Evolutionary conservation across 1,284 basidiomycete species (phyloP).

Genomic region (Trametes pubescens): DNA sequence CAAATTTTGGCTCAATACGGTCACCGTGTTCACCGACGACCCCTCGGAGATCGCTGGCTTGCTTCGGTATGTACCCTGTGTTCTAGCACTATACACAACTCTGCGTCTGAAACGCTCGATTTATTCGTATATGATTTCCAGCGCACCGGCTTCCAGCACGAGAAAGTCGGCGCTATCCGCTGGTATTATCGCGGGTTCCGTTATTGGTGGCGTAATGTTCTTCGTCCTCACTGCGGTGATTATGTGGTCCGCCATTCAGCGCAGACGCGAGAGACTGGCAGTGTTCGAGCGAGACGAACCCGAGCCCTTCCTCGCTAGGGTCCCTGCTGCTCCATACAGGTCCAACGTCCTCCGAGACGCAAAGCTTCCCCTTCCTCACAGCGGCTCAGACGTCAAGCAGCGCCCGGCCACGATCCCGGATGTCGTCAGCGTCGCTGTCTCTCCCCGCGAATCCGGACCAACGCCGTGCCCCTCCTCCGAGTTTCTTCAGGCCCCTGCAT

Average conservation of each 20-base stretch:
- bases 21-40: conserved; percentile 28
- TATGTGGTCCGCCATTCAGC: conserved; percentile 7
- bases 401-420: neutral
- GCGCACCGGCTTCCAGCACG: neutral
- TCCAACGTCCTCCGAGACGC: neutral
- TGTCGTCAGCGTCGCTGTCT: neutral
- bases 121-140: neutral
- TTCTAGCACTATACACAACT: too few relatives aligned
- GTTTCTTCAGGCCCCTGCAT: neutral
- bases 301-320: conserved; percentile 5
- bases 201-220: conserved; percentile 20
- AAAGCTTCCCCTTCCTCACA: neutral
- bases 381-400: neutral
- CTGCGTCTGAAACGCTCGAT: neutral
- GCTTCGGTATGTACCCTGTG: neutral
- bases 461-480: neutral
- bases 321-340: neutral
- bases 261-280: neutral
- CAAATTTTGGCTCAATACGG: conserved; percentile 34
- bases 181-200: conserved; percentile 23
- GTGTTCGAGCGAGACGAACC: conserved; percentile 1
- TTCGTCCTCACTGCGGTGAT: conserved; percentile 20
- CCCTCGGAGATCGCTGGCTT: conserved; percentile 9
- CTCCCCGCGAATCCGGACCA: neutral
- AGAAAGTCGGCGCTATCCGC: neutral